Evolutionary conservation across 139 green algal species (phyloP).

Genomic region (Chlamydomonas incerta): DNA sequence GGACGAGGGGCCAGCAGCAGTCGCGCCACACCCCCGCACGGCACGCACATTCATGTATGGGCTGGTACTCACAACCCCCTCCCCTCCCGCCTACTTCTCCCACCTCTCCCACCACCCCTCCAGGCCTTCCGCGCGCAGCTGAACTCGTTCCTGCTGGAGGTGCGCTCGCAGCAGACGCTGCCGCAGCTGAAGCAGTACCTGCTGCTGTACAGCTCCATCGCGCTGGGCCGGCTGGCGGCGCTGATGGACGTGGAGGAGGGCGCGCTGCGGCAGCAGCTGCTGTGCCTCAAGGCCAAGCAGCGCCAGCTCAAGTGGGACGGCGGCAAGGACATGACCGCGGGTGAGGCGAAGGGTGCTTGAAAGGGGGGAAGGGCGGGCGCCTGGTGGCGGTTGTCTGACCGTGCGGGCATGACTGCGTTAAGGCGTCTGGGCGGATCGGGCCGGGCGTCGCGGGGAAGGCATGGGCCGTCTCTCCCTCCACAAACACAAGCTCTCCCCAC

Average conservation of each 20-base stretch:
- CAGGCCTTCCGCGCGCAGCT: slow-evolving; percentile 94
- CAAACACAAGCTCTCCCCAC: too few relatives aligned
- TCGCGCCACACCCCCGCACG: too few relatives aligned
- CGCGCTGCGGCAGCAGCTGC: slow-evolving; percentile 76
- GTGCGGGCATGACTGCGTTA: too few relatives aligned
- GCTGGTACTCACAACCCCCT: not conserved
- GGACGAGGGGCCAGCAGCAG: too few relatives aligned
- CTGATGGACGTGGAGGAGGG: slow-evolving; percentile 88
- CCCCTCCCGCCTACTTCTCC: too few relatives aligned
- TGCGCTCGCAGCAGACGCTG: slow-evolving; percentile 49
- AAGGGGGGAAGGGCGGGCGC: not conserved
- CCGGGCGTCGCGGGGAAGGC: too few relatives aligned
- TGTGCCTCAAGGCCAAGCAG: slow-evolving; percentile 77
- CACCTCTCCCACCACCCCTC: not conserved
- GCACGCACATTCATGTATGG: too few relatives aligned
- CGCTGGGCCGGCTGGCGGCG: slow-evolving; percentile 86
- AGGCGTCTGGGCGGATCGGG: too few relatives aligned
- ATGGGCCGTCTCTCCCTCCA: too few relatives aligned
- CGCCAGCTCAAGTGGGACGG: slow-evolving; percentile 56
- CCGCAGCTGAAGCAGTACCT: slow-evolving; percentile 87
- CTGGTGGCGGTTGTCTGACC: too few relatives aligned
- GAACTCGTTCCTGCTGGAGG: slow-evolving; percentile 83
- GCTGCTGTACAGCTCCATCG: slow-evolving; percentile 93
- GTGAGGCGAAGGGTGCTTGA: not conserved
- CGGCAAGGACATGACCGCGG: slow-evolving; percentile 52